phyloP scores from a whole-genome alignment of 2,329 filamentous ascomycete genomes.

The Microcyclospora pomicola region DNA sequence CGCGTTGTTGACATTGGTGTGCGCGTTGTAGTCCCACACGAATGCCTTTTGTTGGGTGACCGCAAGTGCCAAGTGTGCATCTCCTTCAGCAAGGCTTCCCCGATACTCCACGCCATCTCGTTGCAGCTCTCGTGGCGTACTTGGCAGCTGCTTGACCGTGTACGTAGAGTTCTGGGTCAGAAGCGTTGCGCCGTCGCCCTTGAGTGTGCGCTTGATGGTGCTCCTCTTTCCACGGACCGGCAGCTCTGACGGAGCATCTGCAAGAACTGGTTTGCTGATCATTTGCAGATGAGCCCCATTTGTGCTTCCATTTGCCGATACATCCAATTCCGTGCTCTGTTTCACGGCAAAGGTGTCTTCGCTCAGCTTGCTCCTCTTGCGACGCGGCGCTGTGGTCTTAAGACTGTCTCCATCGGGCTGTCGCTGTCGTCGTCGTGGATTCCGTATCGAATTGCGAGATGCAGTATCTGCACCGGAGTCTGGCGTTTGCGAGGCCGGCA shows the following conservation, averaged over 20 bases:
- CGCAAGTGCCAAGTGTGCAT: constrained; percentile 44
- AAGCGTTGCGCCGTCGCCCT: constrained; percentile 20
- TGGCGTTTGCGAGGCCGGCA: constrained; percentile 6
- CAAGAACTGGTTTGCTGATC: constrained; percentile 1
- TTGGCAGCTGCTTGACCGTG: constrained; percentile 69
- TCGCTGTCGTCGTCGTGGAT: constrained; percentile 33
- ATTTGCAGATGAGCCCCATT: background rate
- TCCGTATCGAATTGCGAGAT: constrained; percentile 25
- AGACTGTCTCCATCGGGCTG: constrained; percentile 29
- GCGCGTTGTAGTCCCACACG: constrained; percentile 72
- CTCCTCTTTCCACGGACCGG: constrained; percentile 11
- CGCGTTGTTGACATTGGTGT: constrained; percentile 54
- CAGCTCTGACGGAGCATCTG: constrained; percentile 4
- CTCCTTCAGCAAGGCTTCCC: constrained; percentile 8
- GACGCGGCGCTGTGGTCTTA: constrained; percentile 25
- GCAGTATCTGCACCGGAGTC: constrained; percentile 15
- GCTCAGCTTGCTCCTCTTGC: constrained; percentile 35
- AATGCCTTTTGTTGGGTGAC: constrained; percentile 72
- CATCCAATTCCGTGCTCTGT: too few relatives aligned
- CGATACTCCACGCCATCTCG: constrained; percentile 44
- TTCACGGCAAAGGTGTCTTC: constrained; percentile 26
- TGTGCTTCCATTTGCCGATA: too few relatives aligned
- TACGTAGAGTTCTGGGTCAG: constrained; percentile 72
- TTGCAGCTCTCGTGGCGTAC: constrained; percentile 64
- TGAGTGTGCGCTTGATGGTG: constrained; percentile 13